Base-by-base conservation (phyloP, 805 yeast species). In the Wickerhamia fluorescens region DNA sequence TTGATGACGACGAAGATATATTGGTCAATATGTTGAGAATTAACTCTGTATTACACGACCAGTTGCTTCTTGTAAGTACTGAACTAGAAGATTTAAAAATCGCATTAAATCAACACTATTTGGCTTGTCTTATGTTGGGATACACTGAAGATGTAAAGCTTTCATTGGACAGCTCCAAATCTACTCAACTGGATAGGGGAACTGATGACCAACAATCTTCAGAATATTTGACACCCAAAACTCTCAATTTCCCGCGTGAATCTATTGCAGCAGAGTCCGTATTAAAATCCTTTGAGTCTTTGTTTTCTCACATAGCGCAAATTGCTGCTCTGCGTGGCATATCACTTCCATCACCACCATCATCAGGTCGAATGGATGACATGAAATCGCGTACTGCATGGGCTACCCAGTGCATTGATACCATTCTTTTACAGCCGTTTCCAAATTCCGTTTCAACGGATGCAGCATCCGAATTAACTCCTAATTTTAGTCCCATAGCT, bases 1-100 rank as follows among this genome's bases (percentile, higher is more conserved):
- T 27, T 15, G 20, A 16, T 19, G 88, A 75, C 28, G 67, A 59
- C 11, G 86, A 68, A 83, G 67, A 61, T 32, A 38, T 56, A 7
- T 37, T 61, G 20, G 25, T 49, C 18, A 57, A 60, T 28, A 46
- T 61, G 20, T 36, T 60, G 25, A 54, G 53, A 34, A 56, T 58
- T 35, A 55, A 48, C 24, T 44, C 45, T 13, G 33, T 45, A 8
- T 46, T 63, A 27, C 64, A 58, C 32, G 40, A 47, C 30, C 56
- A 58, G 29, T 38, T 59, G 16, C 37, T 42, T 14, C 29, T 36
- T 7, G 40, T 45, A 7, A 39, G 44, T 23, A 40, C 42, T 9
- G 66, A 60, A 24, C 41, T 61, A 23, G 58, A 52, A 9, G 36
- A 33, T 2, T 44, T 60, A 24, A 41, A 40, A 7, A 26, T 42